These are phyloP conservation scores for Linum lewisii DNA, from an alignment of 345 rosid genomes.

Conservation along the genomic window DNA sequence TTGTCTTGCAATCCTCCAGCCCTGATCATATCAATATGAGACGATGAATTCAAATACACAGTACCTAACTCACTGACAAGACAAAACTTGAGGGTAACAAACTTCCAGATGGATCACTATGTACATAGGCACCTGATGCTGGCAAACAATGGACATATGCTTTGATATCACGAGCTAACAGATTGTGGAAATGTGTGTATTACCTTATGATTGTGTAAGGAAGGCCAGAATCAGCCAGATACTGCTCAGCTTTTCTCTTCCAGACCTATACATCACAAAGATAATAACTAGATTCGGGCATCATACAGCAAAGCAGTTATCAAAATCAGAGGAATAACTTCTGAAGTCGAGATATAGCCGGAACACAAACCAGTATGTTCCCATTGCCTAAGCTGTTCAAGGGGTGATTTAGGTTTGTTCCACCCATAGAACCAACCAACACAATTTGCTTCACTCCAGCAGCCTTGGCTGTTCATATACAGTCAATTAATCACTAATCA, in stretches of 20 bases:
- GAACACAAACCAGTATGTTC: conserved; percentile 67
- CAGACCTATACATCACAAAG: conserved; percentile 44
- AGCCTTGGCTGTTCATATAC: conserved; percentile 53
- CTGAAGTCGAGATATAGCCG: neutral
- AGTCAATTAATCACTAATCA: conserved; percentile 10
- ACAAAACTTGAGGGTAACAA: neutral
- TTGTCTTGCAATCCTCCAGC: conserved; percentile 93
- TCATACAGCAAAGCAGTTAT: neutral
- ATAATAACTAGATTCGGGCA: neutral
- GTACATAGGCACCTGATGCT: too few relatives aligned
- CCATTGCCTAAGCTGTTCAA: conserved; percentile 88
- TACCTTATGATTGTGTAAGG: conserved; percentile 95
- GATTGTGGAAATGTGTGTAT: neutral
- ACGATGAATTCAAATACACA: neutral
- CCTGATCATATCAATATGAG: conserved; percentile 31
- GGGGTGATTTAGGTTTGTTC: conserved; percentile 61
- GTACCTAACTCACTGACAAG: neutral
- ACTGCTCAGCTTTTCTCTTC: conserved; percentile 99
- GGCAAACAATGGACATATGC: too few relatives aligned
- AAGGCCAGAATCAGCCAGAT: conserved; percentile 83
- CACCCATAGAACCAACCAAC: conserved; percentile 96
- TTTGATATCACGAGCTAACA: neutral
- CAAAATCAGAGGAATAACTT: neutral
- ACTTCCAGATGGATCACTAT: too few relatives aligned
- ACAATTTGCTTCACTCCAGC: conserved; percentile 95